A percentile compares a stretch with the other conserved stretches of the same genome.
phyloP scores from a whole-genome alignment of 805 yeast species.

The Sugiyamaella smithiae region DNA sequence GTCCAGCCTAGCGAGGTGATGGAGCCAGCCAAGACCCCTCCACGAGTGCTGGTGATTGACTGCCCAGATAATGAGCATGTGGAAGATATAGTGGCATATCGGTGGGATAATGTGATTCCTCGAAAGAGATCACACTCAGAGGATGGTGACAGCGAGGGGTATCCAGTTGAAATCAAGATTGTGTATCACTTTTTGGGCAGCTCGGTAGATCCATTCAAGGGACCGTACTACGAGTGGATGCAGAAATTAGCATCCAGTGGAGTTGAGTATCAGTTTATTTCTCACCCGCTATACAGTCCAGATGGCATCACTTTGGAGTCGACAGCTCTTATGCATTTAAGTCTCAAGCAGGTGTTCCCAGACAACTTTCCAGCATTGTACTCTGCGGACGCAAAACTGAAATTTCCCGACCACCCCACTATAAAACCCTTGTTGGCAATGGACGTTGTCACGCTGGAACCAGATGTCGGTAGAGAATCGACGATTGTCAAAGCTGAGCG shows the following conservation, averaged over 20 bases:
- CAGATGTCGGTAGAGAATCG: conserved; percentile 2
- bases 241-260: conserved; percentile 39
- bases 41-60: conserved; percentile 66
- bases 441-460: conserved; percentile 11
- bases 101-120: conserved; percentile 12
- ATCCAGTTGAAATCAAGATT: conserved; percentile 36
- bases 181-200: conserved; percentile 80
- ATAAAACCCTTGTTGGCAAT: conserved; percentile 8
- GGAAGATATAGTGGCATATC: conserved; percentile 5
- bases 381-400: conserved; percentile 16
- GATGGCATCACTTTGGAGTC: conserved; percentile 58
- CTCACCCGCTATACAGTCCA: conserved; percentile 67
- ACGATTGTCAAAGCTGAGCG: neutral
- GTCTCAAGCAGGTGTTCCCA: conserved; percentile 31
- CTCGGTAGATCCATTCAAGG: conserved; percentile 47
- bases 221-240: conserved; percentile 47
- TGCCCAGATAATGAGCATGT: conserved; percentile 57
- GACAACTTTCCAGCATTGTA: conserved; percentile 27
- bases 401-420: conserved; percentile 16
- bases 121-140: conserved; percentile 6
- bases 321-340: conserved; percentile 41
- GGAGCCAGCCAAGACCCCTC: conserved; percentile 55
- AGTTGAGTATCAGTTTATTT: conserved; percentile 53
- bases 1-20: conserved; percentile 71
- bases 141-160: neutral